Percentiles rank a stretch among this genome's conserved stretches.
These are phyloP conservation scores for Apiotrichum montevideense DNA, from an alignment of 1,284 basidiomycete genomes.

Conservation along the genomic window DNA sequence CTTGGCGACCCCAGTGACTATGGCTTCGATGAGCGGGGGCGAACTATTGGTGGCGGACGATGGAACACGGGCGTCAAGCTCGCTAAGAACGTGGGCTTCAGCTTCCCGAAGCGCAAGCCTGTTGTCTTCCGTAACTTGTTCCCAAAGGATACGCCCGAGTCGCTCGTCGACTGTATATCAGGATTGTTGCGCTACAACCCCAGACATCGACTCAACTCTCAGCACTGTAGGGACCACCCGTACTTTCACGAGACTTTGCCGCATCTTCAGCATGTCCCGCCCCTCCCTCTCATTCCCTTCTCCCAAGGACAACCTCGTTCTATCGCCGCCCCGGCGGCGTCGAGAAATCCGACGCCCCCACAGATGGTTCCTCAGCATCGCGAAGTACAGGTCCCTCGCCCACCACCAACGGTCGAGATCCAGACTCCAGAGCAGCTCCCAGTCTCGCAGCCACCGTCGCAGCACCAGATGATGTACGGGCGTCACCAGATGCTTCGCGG, in stretches of 20 bases:
- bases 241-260: constrained; percentile 69
- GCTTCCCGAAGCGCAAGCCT: constrained; percentile 80
- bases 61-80: constrained; percentile 83
- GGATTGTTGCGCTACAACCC: constrained; percentile 92
- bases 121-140: constrained; percentile 71
- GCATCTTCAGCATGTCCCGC: constrained; percentile 46
- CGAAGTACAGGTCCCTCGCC: constrained; percentile 19
- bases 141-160: constrained; percentile 67
- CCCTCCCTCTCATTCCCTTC: constrained; percentile 56
- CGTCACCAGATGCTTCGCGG: neutral
- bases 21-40: constrained; percentile 65
- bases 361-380: constrained; percentile 58
- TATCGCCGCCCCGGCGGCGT: neutral
- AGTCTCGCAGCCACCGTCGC: neutral
- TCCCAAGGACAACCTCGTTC: constrained; percentile 34
- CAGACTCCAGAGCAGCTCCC: constrained; percentile 3
- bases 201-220: constrained; percentile 71
- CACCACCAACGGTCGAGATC: constrained; percentile 24
- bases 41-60: constrained; percentile 72
- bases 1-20: constrained; percentile 90
- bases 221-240: constrained; percentile 77
- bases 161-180: constrained; percentile 83
- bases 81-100: constrained; percentile 79
- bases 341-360: constrained; percentile 49
- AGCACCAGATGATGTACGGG: neutral